Conservation (phyloP, 2,329 filamentous ascomycete species). For the Beauveria asiatica region DNA sequence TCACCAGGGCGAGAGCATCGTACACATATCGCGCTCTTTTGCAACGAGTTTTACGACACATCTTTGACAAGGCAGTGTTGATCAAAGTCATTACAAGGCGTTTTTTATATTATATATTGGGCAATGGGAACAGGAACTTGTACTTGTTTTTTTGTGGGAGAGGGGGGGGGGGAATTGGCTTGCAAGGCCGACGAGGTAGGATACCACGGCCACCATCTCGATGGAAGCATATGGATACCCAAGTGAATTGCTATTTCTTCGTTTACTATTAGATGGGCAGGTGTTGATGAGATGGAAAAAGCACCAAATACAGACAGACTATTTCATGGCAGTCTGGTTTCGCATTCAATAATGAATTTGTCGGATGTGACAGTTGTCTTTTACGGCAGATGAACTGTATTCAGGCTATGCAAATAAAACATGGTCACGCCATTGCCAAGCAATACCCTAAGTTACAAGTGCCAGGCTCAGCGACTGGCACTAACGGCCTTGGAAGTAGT, state of each 20-base stretch:
- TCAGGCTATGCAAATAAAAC: neutral
- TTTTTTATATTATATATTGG: conserved; percentile 1
- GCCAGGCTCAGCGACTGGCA: neutral
- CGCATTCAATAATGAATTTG: neutral
- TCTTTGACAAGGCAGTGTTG: conserved; percentile 8
- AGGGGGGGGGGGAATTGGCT: conserved; percentile 6
- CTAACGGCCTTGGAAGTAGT: neutral
- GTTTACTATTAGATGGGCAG: conserved; percentile 6
- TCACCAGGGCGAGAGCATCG: neutral
- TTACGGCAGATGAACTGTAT: neutral
- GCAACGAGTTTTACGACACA: conserved; percentile 9
- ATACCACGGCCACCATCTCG: neutral
- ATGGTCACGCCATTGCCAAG: conserved; percentile 5
- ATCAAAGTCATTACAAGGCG: conserved; percentile 10
- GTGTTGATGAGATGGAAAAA: neutral
- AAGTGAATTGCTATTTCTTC: conserved; percentile 1
- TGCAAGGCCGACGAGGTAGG: conserved; percentile 2
- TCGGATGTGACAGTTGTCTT: neutral
- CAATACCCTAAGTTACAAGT: neutral
- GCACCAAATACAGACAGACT: neutral
- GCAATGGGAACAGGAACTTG: neutral
- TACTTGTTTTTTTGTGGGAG: neutral
- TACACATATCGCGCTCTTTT: conserved; percentile 5
- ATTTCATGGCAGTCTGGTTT: neutral
- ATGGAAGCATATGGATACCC: conserved; percentile 10